Conservation (phyloP, 495 filamentous ascomycete species). For the Xylaria nigripes region DNA sequence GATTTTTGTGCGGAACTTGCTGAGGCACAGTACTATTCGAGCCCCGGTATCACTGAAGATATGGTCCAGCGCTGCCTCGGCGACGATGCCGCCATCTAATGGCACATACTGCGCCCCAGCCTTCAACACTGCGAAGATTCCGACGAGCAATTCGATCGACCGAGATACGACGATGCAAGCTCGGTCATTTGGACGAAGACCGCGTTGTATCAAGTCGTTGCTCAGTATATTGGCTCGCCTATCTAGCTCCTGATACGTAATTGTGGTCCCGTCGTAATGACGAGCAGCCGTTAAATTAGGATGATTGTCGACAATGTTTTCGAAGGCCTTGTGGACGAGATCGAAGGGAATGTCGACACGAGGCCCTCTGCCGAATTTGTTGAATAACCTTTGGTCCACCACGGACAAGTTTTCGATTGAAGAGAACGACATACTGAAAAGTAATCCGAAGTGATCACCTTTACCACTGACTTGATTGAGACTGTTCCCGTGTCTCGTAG, state of each 20-base stretch:
- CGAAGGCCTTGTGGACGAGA: conserved; percentile 26
- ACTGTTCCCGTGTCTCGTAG: not conserved
- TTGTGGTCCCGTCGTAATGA: conserved; percentile 22
- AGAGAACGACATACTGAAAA: conserved; percentile 10
- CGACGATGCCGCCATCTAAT: conserved; percentile 30
- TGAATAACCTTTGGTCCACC: conserved; percentile 20
- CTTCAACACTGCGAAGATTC: conserved; percentile 41
- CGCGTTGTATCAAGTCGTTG: conserved; percentile 17
- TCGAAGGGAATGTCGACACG: conserved; percentile 15
- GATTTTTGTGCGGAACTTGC: conserved; percentile 12
- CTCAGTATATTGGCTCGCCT: conserved; percentile 26
- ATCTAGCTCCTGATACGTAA: conserved; percentile 30
- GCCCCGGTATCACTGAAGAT: conserved; percentile 21
- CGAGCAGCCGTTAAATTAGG: conserved; percentile 23
- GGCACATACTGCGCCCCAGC: conserved; percentile 47
- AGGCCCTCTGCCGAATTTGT: conserved; percentile 22
- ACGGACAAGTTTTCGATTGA: conserved; percentile 16
- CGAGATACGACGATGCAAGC: conserved; percentile 26
- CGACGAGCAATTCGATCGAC: conserved; percentile 33
- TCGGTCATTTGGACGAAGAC: conserved; percentile 21
- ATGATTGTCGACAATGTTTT: conserved; percentile 18
- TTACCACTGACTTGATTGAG: not conserved
- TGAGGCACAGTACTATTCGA: conserved; percentile 14
- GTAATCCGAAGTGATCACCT: not conserved
- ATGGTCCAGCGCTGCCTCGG: conserved; percentile 25